Percentiles rank a stretch among this genome's conserved stretches.
These are phyloP conservation scores for Phialemoniopsis sp. DNA, from an alignment of 2,329 filamentous ascomycete species.

Conservation along the genomic window DNA sequence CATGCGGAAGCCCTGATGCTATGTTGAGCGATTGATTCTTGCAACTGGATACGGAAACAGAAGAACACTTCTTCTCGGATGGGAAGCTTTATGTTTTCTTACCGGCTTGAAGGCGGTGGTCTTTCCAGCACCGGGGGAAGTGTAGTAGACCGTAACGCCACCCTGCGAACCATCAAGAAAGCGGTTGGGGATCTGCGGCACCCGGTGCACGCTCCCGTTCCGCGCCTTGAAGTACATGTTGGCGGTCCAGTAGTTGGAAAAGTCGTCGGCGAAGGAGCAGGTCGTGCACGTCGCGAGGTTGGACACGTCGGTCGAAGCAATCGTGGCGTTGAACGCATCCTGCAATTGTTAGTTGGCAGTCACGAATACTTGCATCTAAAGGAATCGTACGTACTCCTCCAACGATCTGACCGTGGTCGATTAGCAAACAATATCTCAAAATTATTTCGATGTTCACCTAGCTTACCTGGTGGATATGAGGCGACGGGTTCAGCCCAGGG, in stretches of 20 bases:
- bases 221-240: constrained; percentile 29
- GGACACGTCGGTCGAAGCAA: constrained; percentile 17
- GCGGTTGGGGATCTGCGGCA: constrained; percentile 26
- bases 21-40: too few species aligned
- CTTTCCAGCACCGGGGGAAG: constrained; percentile 21
- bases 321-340: constrained; percentile 19
- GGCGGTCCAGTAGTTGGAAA: constrained; percentile 32
- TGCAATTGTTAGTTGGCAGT: neutral
- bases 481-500: constrained; percentile 3
- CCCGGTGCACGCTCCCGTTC: constrained; percentile 25
- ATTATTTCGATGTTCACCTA: too few species aligned
- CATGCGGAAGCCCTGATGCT: constrained; percentile 32
- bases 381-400: constrained; percentile 3
- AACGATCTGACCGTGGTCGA: constrained; percentile 1
- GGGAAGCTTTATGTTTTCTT: too few species aligned
- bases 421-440: neutral
- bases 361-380: too few species aligned
- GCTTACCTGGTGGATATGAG: constrained; percentile 4
- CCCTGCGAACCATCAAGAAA: constrained; percentile 24
- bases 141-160: constrained; percentile 34
- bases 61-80: too few species aligned
- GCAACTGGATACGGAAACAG: constrained; percentile 39
- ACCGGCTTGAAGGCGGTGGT: constrained; percentile 33
- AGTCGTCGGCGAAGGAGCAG: constrained; percentile 31
- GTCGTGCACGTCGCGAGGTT: constrained; percentile 29